phyloP scores from a whole-genome alignment of 768 basidiomycete genomes.

The Nidularia pulvinata region DNA sequence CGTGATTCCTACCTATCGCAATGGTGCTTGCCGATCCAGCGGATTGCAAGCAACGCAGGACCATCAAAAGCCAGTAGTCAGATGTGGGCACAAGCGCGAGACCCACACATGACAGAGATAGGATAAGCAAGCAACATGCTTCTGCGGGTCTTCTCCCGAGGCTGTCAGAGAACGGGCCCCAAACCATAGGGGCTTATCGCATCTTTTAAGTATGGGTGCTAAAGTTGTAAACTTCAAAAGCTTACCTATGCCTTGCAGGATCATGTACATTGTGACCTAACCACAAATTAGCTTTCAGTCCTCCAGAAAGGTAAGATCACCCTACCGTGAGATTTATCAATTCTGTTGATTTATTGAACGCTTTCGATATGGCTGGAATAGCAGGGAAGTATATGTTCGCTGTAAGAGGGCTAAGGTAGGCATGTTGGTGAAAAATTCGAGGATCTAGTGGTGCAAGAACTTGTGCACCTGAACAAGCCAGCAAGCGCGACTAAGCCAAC shows the following conservation, averaged over 20 bases:
- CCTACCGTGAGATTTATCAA: slow-evolving; percentile 75
- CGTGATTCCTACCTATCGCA: slow-evolving; percentile 52
- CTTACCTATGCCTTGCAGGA: slow-evolving; percentile 62
- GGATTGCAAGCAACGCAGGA: slow-evolving; percentile 81
- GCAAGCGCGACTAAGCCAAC: slow-evolving; percentile 58
- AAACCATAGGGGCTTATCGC: slow-evolving; percentile 53
- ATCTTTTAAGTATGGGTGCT: background rate
- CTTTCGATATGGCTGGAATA: slow-evolving; percentile 64
- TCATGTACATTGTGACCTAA: slow-evolving; percentile 70
- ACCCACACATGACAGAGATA: slow-evolving; percentile 66
- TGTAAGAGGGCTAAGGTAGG: slow-evolving; percentile 54
- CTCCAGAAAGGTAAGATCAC: background rate
- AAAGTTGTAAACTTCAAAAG: background rate
- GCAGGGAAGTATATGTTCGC: slow-evolving; percentile 82
- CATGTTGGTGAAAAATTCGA: background rate
- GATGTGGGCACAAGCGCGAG: slow-evolving; percentile 46
- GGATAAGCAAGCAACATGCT: slow-evolving; percentile 59
- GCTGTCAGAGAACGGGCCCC: slow-evolving; percentile 71
- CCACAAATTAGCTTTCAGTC: slow-evolving; percentile 13
- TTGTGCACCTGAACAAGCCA: slow-evolving; percentile 57
- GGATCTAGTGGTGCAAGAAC: background rate
- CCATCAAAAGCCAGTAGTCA: slow-evolving; percentile 77
- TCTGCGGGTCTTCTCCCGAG: slow-evolving; percentile 66
- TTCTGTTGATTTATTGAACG: slow-evolving; percentile 66
- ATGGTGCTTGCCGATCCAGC: slow-evolving; percentile 80